These are phyloP conservation scores for Ochromonas danica DNA, from an alignment of 108 stramenopile genomes.

Conservation along the genomic window DNA sequence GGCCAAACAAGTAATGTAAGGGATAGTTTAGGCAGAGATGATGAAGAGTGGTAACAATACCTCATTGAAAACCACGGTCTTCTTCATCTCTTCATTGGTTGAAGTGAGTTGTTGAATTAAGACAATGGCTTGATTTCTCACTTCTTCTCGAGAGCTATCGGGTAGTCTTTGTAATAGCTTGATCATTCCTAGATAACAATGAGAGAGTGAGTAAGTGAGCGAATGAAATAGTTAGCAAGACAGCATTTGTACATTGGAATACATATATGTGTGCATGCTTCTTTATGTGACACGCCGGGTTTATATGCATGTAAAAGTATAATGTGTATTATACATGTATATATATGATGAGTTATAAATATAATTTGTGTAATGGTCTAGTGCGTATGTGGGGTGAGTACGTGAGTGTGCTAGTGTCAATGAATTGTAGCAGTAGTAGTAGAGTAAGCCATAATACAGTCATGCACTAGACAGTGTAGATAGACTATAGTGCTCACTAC, in stretches of 20 bases:
- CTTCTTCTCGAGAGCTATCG: slow-evolving; percentile 29
- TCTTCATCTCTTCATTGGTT: slow-evolving; percentile 35
- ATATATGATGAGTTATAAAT: neutral
- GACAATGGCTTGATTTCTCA: slow-evolving; percentile 33
- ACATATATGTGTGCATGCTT: no score
- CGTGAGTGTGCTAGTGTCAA: no score
- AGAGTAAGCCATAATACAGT: no score
- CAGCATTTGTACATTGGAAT: no score
- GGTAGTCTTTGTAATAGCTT: slow-evolving; percentile 29
- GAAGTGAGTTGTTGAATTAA: slow-evolving; percentile 32
- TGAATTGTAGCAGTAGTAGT: no score
- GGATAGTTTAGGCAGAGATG: neutral
- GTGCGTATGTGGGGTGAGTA: no score
- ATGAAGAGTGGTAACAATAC: neutral
- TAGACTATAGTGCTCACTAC: no score
- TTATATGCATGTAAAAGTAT: no score
- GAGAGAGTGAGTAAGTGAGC: neutral
- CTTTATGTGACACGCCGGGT: no score
- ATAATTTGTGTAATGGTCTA: no score
- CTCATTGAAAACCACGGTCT: slow-evolving; percentile 34
- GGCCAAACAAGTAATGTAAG: neutral
- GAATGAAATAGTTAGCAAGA: no score
- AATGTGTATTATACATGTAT: neutral
- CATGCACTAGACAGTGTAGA: no score
- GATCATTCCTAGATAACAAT: slow-evolving; percentile 19